A percentile compares a stretch with the other conserved stretches of the same genome.
These are phyloP conservation scores for Ustilago loliicola DNA, from an alignment of 1,284 basidiomycete species.

Conservation along the genomic window DNA sequence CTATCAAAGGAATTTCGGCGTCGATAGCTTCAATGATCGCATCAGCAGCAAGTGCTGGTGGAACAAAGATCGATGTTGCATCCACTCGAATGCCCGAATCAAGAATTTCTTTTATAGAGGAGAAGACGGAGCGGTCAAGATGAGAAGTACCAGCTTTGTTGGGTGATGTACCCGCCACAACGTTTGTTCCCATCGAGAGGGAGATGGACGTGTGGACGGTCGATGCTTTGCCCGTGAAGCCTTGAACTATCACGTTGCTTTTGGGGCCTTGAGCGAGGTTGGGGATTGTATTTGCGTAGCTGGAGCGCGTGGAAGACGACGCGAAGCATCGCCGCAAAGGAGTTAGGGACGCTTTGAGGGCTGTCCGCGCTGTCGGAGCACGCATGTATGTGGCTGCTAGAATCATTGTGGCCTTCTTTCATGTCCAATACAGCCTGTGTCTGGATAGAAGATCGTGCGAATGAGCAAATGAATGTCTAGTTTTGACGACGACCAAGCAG, in stretches of 20 bases:
- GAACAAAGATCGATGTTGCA: constrained; percentile 60
- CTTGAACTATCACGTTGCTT: constrained; percentile 58
- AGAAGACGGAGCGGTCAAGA: constrained; percentile 51
- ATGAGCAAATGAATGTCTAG: too few relatives aligned
- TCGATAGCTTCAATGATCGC: constrained; percentile 63
- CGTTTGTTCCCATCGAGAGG: constrained; percentile 56
- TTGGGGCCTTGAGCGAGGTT: constrained; percentile 50
- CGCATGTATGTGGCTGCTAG: not conserved
- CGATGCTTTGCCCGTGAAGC: constrained; percentile 62
- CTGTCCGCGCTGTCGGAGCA: not conserved
- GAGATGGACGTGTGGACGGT: constrained; percentile 54
- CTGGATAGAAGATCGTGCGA: too few relatives aligned
- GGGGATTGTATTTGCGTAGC: constrained; percentile 47
- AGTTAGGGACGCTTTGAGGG: not conserved
- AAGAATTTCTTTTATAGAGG: constrained; percentile 39
- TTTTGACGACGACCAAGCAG: too few relatives aligned
- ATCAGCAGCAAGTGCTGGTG: constrained; percentile 51
- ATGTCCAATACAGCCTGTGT: too few relatives aligned
- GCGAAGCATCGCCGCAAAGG: constrained; percentile 19
- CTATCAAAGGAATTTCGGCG: constrained; percentile 58
- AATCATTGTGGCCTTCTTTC: not conserved
- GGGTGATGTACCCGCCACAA: constrained; percentile 56
- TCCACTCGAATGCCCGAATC: constrained; percentile 41
- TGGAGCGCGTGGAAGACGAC: not conserved
- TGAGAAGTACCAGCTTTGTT: constrained; percentile 52